Evolutionary conservation across 805 yeast species (phyloP).

Genomic region (Ogataea populi-albae): DNA sequence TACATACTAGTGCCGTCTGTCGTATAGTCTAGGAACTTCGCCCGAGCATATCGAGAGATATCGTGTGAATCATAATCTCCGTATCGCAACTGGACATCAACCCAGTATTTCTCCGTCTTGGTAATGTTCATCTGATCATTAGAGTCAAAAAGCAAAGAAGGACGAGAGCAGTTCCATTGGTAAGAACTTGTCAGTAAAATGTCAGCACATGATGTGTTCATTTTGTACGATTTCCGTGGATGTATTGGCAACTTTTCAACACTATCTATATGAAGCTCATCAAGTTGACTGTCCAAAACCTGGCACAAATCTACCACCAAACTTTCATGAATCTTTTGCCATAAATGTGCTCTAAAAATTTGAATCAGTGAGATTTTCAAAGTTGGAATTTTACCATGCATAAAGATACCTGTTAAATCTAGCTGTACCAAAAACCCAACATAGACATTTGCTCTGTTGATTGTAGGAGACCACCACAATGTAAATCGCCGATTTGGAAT

Average conservation of each 20-base stretch:
- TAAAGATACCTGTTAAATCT: slow-evolving; percentile 92
- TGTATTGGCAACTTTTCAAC: slow-evolving; percentile 92
- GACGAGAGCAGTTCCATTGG: slow-evolving; percentile 80
- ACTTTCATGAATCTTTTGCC: slow-evolving; percentile 99
- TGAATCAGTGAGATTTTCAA: slow-evolving; percentile 92
- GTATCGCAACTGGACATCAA: slow-evolving; percentile 90
- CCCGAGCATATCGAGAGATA: slow-evolving; percentile 87
- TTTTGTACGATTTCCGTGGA: slow-evolving; percentile 94
- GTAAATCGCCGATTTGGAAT: slow-evolving; percentile 97
- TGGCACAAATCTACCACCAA: slow-evolving; percentile 91
- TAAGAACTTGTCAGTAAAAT: slow-evolving; percentile 69
- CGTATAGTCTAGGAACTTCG: slow-evolving; percentile 91
- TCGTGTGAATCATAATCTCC: slow-evolving; percentile 99
- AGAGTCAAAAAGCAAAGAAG: slow-evolving; percentile 73
- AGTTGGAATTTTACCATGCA: slow-evolving; percentile 98
- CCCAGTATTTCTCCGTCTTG: slow-evolving; percentile 75
- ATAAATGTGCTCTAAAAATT: slow-evolving; percentile 93
- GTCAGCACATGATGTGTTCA: slow-evolving; percentile 96
- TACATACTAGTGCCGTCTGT: slow-evolving; percentile 80
- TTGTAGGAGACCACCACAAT: slow-evolving; percentile 99
- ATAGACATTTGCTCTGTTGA: slow-evolving; percentile 95
- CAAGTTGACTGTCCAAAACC: slow-evolving; percentile 83
- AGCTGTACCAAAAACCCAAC: slow-evolving; percentile 96
- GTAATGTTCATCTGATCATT: slow-evolving; percentile 61
- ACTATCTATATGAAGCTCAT: slow-evolving; percentile 73